phyloP scores from a whole-genome alignment of 495 filamentous ascomycete genomes.

The Parachaetomium inaequale region DNA sequence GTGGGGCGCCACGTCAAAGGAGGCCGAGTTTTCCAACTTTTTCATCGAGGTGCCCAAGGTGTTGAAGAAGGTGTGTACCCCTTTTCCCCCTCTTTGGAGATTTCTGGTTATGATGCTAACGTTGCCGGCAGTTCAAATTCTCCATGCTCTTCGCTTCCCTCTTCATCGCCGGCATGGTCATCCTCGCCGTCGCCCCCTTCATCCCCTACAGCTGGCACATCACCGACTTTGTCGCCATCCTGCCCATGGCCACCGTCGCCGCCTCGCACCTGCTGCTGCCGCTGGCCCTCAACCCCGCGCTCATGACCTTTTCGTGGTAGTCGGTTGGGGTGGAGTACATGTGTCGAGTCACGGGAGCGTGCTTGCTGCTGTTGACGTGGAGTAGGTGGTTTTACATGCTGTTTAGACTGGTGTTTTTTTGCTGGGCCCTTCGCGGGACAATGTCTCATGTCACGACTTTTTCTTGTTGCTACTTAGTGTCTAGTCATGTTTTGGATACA shows the following conservation, averaged over 20 bases:
- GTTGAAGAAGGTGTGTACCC: constrained; percentile 50
- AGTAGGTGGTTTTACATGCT: neutral
- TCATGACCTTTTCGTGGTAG: constrained; percentile 81
- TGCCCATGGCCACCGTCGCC: constrained; percentile 72
- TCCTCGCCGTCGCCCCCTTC: constrained; percentile 61
- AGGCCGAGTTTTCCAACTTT: constrained; percentile 71
- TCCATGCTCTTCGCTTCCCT: constrained; percentile 62
- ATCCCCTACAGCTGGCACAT: constrained; percentile 67
- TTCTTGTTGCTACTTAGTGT: neutral
- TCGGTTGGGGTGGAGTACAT: neutral
- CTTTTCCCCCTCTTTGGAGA: neutral
- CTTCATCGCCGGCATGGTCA: constrained; percentile 62
- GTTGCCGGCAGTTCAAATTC: constrained; percentile 59
- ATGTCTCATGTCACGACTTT: constrained; percentile 10
- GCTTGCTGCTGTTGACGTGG: neutral
- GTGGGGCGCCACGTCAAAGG: constrained; percentile 69
- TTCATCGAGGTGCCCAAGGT: constrained; percentile 79
- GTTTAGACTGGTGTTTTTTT: constrained; percentile 8
- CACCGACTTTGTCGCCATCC: constrained; percentile 73
- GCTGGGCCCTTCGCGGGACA: neutral
- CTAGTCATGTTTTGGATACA: constrained; percentile 7
- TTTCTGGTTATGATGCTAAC: neutral
- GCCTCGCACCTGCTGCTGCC: constrained; percentile 67
- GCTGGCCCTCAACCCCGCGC: constrained; percentile 68
- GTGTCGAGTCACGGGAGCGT: neutral